phyloP scores from a whole-genome alignment of 768 basidiomycete species.

The Nidula microcarpa region DNA sequence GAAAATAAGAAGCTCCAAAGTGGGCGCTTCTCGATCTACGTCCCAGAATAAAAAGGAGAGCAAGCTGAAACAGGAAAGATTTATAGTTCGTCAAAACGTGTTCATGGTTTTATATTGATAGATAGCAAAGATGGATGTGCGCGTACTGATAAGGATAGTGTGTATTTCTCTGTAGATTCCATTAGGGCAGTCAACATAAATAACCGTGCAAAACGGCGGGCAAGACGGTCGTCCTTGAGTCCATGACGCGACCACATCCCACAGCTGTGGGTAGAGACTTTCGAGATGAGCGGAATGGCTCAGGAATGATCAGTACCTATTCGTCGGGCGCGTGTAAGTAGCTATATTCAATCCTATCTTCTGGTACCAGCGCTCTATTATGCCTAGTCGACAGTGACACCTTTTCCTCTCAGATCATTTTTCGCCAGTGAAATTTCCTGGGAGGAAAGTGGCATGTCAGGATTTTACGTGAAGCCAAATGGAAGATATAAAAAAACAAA shows the following conservation, averaged over 20 bases:
- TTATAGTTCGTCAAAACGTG: neutral
- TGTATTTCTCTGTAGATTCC: no score
- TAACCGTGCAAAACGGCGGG: no score
- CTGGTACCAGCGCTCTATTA: neutral
- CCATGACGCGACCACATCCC: no score
- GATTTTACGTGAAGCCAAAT: neutral
- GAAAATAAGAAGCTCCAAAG: neutral
- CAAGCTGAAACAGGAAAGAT: neutral
- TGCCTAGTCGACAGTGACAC: constrained; percentile 54
- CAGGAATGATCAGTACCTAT: neutral
- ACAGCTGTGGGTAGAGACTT: no score
- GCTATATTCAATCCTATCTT: neutral
- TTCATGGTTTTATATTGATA: neutral
- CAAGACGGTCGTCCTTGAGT: no score
- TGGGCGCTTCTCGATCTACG: no score
- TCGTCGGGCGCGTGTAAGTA: neutral
- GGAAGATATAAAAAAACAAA: no score
- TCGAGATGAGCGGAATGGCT: no score
- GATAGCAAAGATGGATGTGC: neutral
- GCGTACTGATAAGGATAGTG: neutral
- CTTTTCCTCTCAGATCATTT: constrained; percentile 53
- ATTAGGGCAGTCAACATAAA: no score
- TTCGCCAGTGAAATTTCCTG: constrained; percentile 59
- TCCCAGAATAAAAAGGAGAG: neutral
- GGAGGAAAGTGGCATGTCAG: constrained; percentile 6